Conservation (phyloP, 2,329 filamentous ascomycete genomes). For the Teratosphaeriaceae sp. region DNA sequence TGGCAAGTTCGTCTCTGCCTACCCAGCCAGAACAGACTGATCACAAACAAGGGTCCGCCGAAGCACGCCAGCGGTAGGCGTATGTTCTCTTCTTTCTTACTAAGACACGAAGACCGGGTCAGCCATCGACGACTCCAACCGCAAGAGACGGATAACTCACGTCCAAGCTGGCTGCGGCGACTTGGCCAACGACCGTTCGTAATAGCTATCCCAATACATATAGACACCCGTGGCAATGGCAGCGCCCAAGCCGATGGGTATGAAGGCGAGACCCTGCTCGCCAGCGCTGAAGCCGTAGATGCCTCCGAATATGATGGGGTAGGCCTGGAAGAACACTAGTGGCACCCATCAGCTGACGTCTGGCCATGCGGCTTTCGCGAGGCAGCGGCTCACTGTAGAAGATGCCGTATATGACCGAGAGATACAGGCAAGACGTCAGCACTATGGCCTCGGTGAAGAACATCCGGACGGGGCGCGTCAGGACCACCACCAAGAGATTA, state of each 20-base stretch:
- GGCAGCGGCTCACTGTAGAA: slow-evolving; percentile 46
- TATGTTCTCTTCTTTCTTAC: slow-evolving; percentile 56
- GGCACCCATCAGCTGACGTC: neutral
- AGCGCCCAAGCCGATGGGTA: slow-evolving; percentile 61
- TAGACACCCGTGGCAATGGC: slow-evolving; percentile 55
- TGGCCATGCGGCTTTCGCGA: neutral
- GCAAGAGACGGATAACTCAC: too few species aligned
- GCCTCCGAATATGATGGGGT: slow-evolving; percentile 56
- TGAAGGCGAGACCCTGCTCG: slow-evolving; percentile 59
- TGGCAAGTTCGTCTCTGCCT: slow-evolving; percentile 33
- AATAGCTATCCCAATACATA: slow-evolving; percentile 56
- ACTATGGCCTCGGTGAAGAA: slow-evolving; percentile 68
- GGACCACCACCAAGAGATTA: slow-evolving; percentile 60
- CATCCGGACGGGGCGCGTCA: slow-evolving; percentile 69
- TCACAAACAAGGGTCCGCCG: slow-evolving; percentile 54
- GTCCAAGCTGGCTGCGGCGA: slow-evolving; percentile 49
- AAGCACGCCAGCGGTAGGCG: slow-evolving; percentile 65
- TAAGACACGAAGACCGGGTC: too few species aligned
- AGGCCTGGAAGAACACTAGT: slow-evolving; percentile 64
- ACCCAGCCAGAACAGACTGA: slow-evolving; percentile 36
- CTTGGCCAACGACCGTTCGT: slow-evolving; percentile 44
- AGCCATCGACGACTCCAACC: too few species aligned
- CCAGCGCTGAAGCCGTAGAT: slow-evolving; percentile 60
- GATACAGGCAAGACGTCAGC: slow-evolving; percentile 61
- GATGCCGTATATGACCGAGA: slow-evolving; percentile 57